Conservation (phyloP, 2,329 filamentous ascomycete species). For the Fusarium cicatricum region DNA sequence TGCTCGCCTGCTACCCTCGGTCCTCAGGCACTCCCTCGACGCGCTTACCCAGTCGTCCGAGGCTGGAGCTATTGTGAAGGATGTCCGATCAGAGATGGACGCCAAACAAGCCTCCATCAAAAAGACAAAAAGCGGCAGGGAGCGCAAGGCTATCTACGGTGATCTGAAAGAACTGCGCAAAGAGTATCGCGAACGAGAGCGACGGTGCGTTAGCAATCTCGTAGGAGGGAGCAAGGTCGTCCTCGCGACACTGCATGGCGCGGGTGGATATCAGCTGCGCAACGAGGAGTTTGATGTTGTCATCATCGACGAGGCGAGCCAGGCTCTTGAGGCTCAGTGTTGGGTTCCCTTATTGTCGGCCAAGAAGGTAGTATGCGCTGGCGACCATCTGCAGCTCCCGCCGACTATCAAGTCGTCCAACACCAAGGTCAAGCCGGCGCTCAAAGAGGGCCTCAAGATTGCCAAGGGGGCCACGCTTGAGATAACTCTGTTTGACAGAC, state of each 20-base stretch:
- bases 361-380: constrained; percentile 86
- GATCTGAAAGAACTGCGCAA: constrained; percentile 87
- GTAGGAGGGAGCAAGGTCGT: constrained; percentile 85
- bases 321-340: constrained; percentile 94
- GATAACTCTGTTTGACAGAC: constrained; percentile 90
- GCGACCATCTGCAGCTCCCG: constrained; percentile 92
- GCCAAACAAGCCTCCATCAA: constrained; percentile 86
- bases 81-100: constrained; percentile 93
- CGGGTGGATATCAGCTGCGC: constrained; percentile 83
- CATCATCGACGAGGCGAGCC: constrained; percentile 94
- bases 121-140: constrained; percentile 83
- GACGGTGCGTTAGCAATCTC: constrained; percentile 78
- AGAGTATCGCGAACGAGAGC: constrained; percentile 87
- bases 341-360: constrained; percentile 90
- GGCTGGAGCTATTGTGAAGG: constrained; percentile 86
- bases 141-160: constrained; percentile 81
- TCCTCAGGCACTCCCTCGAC: constrained; percentile 89
- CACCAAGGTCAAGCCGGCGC: constrained; percentile 54
- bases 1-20: constrained; percentile 85
- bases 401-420: constrained; percentile 90
- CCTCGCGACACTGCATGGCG: constrained; percentile 89
- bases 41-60: constrained; percentile 91
- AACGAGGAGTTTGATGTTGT: constrained; percentile 89
- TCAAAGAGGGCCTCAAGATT: constrained; percentile 48
- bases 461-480: constrained; percentile 73